Base-by-base conservation (phyloP, 2,329 filamentous ascomycete genomes). In the Apiospora koreana region DNA sequence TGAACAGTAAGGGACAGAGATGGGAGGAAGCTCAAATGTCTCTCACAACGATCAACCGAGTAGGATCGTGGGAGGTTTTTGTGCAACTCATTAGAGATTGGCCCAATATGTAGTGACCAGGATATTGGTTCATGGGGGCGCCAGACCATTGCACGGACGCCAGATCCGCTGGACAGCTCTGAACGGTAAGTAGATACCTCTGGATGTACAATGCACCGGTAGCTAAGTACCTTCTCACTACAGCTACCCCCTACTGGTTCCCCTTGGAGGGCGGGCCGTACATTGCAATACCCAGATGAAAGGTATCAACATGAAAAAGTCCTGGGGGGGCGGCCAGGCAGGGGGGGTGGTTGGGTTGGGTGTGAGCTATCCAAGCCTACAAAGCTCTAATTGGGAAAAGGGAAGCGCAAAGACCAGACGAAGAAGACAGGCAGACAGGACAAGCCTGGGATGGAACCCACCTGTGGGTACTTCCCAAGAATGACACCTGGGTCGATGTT, bases 11-110 rank as follows among this genome's bases (percentile, higher is more conserved):
- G 54, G 54, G 54, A 62, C 73, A 70, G 74, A 73, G 76, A 76
- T 75, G 73, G 74, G 54, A 62, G 74, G 73, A 74, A 77, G 74
- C 74, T 77, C 76, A 72, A 76, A 73, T 73, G 71, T 62, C 73
- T 76, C 76, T 75, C 74, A 69, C 69, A 58, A 71, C 54, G 28
- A 62, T 62, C 54, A 62, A 62, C 73, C 35, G 41, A 73, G 75
- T 77, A 75, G 75, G 76, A 76, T 78, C 74, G 76, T 76, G 74
- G 77, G 76, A 77, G 75, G 75, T 75, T 79, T 79, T 79, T 77
- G 78, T 80, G 78, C 76, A 76, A 80, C 78, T 80, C 79, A 79
- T 79, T 79, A 78, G 75, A 78, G 75, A 77, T 78, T 77, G 74
- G 77, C 74, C 74, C 74, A 76, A 77, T 75, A 74, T 74, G 76